Conservation (phyloP, 345 rosid species). For the Durio zibethinus region DNA sequence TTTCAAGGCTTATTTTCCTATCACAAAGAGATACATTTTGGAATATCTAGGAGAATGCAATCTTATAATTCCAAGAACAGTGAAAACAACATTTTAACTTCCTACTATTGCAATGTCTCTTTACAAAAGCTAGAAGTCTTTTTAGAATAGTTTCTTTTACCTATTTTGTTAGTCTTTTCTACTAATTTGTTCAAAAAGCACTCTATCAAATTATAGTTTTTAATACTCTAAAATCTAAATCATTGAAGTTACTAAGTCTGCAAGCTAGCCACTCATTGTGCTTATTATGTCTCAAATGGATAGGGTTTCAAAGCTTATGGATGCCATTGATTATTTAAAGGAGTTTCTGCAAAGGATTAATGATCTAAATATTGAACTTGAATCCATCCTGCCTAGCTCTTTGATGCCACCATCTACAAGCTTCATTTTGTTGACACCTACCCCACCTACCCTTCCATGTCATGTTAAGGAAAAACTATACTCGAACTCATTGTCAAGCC, state of each 20-base stretch:
- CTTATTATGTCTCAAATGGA: slow-evolving; percentile 62
- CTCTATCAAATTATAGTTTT: too few species aligned
- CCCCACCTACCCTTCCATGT: slow-evolving; percentile 66
- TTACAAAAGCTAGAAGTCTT: neutral
- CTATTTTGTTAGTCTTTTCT: too few species aligned
- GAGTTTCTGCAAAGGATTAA: slow-evolving; percentile 88
- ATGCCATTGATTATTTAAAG: slow-evolving; percentile 88
- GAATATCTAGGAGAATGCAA: neutral
- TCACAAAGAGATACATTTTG: neutral
- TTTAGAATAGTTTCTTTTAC: neutral
- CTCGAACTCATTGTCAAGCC: slow-evolving; percentile 63
- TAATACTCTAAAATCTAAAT: too few species aligned
- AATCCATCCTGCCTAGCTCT: slow-evolving; percentile 63
- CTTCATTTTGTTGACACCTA: slow-evolving; percentile 80
- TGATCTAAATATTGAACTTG: slow-evolving; percentile 81
- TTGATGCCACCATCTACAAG: slow-evolving; percentile 52
- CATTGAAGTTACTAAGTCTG: neutral
- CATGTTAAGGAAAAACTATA: slow-evolving; percentile 74
- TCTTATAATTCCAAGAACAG: neutral
- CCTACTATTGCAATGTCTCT: neutral
- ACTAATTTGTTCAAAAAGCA: neutral
- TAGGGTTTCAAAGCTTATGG: slow-evolving; percentile 92
- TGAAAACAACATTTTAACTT: neutral
- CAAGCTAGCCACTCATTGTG: neutral
- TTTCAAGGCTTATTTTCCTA: neutral